Evolutionary conservation across 805 yeast species (phyloP).

Genomic region (Metschnikowia continentalis): DNA sequence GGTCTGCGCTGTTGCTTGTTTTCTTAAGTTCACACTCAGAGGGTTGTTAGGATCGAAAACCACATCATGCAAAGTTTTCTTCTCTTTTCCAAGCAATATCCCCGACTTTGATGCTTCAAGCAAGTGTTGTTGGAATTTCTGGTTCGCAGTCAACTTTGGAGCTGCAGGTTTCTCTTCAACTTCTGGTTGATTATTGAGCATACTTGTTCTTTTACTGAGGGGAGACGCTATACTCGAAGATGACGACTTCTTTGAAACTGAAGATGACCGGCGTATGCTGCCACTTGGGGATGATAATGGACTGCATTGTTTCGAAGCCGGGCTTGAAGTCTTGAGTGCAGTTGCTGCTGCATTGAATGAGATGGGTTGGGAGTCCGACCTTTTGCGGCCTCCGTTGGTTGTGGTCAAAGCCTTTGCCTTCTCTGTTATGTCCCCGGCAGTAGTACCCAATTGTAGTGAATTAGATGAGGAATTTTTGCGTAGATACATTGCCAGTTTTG

Average conservation of each 20-base stretch:
- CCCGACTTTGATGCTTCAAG: conserved; percentile 38
- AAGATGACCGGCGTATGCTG: conserved; percentile 7
- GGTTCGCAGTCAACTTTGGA: conserved; percentile 31
- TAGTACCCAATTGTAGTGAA: conserved; percentile 7
- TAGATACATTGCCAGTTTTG: neutral
- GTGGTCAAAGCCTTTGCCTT: conserved; percentile 8
- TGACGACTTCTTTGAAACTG: conserved; percentile 8
- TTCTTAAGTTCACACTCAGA: conserved; percentile 16
- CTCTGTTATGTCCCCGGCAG: conserved; percentile 3
- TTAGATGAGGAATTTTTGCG: conserved; percentile 8
- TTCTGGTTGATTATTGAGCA: conserved; percentile 12
- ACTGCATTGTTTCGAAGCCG: neutral
- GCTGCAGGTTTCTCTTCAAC: conserved; percentile 6
- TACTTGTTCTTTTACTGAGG: conserved; percentile 1
- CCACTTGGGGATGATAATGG: conserved; percentile 18
- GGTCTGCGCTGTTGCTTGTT: conserved; percentile 5
- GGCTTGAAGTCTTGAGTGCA: conserved; percentile 19
- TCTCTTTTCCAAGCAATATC: conserved; percentile 33
- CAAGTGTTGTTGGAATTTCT: conserved; percentile 37
- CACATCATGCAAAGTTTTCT: conserved; percentile 32
- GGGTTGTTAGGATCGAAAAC: conserved; percentile 40
- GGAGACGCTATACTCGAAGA: conserved; percentile 6
- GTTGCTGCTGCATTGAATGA: conserved; percentile 27
- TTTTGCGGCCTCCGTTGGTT: conserved; percentile 22
- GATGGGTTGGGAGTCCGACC: conserved; percentile 37